A percentile compares a stretch with the other conserved stretches of the same genome.
These are phyloP conservation scores for Aureobasidium sp. DNA, from an alignment of 2,329 filamentous ascomycete species.

Conservation along the genomic window DNA sequence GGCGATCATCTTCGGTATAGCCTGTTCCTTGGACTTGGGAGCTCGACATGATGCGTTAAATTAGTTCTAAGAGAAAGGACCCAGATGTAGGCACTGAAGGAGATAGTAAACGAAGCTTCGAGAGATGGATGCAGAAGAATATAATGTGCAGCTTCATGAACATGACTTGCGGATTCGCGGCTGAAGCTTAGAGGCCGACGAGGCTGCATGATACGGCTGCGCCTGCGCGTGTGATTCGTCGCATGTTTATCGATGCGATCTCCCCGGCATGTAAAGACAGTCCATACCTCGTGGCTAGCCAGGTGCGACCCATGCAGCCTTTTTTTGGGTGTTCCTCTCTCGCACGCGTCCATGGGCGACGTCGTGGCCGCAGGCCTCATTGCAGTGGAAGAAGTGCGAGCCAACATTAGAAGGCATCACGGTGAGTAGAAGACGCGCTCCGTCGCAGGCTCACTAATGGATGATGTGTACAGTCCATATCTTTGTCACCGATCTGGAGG, in stretches of 20 bases:
- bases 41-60: not conserved
- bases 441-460: not conserved
- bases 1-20: not conserved
- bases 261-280: not conserved
- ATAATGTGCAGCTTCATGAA: too few relatives aligned
- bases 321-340: not conserved
- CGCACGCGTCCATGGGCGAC: not conserved
- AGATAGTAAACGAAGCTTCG: too few relatives aligned
- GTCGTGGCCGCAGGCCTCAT: not conserved
- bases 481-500: not conserved
- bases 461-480: not conserved
- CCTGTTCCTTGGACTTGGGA: not conserved
- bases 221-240: not conserved
- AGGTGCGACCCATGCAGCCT: not conserved
- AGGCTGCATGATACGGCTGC: not conserved
- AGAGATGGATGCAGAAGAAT: too few relatives aligned
- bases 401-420: not conserved
- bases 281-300: not conserved
- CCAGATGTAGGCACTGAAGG: too few relatives aligned
- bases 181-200: too few relatives aligned
- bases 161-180: too few relatives aligned
- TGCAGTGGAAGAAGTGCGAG: not conserved
- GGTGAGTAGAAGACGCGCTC: not conserved
- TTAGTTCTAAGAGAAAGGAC: too few relatives aligned
- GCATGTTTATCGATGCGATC: not conserved